These are phyloP conservation scores for Exobasidium rhododendri DNA, from an alignment of 1,284 basidiomycete genomes.

Conservation along the genomic window DNA sequence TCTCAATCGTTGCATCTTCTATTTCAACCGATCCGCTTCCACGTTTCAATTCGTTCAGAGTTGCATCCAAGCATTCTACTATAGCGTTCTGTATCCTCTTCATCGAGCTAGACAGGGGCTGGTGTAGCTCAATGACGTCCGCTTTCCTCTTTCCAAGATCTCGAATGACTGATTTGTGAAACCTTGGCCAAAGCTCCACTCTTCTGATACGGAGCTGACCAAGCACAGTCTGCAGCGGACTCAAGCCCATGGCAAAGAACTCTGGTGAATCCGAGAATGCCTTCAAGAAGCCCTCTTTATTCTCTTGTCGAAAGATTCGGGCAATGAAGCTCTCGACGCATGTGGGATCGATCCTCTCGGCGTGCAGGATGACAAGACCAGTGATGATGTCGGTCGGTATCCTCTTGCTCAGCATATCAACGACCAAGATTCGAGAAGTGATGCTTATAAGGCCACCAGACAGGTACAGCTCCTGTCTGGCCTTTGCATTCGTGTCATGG, in stretches of 20 bases:
- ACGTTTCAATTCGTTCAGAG: slow-evolving; percentile 83
- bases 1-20: slow-evolving; percentile 88
- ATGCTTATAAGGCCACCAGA: slow-evolving; percentile 72
- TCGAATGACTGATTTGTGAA: slow-evolving; percentile 61
- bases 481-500: slow-evolving; percentile 74
- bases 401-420: slow-evolving; percentile 84
- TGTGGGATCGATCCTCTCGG: slow-evolving; percentile 78
- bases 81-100: slow-evolving; percentile 85
- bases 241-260: slow-evolving; percentile 84
- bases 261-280: slow-evolving; percentile 97
- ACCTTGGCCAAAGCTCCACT: slow-evolving; percentile 83
- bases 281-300: slow-evolving; percentile 75
- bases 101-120: slow-evolving; percentile 82
- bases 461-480: slow-evolving; percentile 38
- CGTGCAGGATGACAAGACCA: slow-evolving; percentile 88
- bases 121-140: slow-evolving; percentile 88
- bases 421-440: slow-evolving; percentile 88
- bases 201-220: slow-evolving; percentile 83
- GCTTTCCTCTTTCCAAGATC: slow-evolving; percentile 61
- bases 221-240: slow-evolving; percentile 85
- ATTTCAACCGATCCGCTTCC: slow-evolving; percentile 84
- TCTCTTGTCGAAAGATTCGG: slow-evolving; percentile 44
- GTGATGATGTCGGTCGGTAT: slow-evolving; percentile 81
- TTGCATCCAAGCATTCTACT: slow-evolving; percentile 89
- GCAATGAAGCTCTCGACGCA: slow-evolving; percentile 51